Conservation (phyloP, 805 yeast genomes). For the Pichia californica region DNA sequence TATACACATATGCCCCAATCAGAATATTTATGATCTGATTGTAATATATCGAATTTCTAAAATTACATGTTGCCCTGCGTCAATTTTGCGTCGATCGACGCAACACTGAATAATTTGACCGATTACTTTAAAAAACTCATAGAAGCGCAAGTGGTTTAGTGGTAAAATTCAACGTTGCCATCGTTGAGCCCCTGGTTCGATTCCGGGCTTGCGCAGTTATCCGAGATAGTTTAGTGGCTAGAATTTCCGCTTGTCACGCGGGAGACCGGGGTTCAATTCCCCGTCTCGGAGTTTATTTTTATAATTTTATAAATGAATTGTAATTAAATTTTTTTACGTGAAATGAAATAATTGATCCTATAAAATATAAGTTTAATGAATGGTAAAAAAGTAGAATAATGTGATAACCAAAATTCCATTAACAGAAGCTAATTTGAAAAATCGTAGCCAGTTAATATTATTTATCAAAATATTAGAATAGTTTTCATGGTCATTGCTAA, state of each 20-base stretch:
- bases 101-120: too few species aligned
- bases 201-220: conserved; percentile 24
- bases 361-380: neutral
- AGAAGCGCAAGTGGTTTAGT: conserved; percentile 23
- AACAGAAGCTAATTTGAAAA: neutral
- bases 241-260: conserved; percentile 40
- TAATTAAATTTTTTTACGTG: neutral
- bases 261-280: conserved; percentile 40
- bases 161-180: conserved; percentile 24
- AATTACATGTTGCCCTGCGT: too few species aligned
- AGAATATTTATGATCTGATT: too few species aligned
- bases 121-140: too few species aligned
- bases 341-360: neutral
- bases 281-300: conserved; percentile 40
- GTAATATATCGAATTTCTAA: too few species aligned
- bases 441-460: neutral
- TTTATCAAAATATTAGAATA: neutral
- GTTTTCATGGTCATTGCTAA: conserved; percentile 16
- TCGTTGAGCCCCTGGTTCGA: conserved; percentile 26
- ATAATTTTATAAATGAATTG: too few species aligned
- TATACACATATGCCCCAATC: too few species aligned
- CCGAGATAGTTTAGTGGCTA: conserved; percentile 38
- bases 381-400: neutral
- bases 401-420: neutral
- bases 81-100: too few species aligned